These are phyloP conservation scores for Chrysoporthe deuterocubensis DNA, from an alignment of 2,329 filamentous ascomycete genomes.

Conservation along the genomic window DNA sequence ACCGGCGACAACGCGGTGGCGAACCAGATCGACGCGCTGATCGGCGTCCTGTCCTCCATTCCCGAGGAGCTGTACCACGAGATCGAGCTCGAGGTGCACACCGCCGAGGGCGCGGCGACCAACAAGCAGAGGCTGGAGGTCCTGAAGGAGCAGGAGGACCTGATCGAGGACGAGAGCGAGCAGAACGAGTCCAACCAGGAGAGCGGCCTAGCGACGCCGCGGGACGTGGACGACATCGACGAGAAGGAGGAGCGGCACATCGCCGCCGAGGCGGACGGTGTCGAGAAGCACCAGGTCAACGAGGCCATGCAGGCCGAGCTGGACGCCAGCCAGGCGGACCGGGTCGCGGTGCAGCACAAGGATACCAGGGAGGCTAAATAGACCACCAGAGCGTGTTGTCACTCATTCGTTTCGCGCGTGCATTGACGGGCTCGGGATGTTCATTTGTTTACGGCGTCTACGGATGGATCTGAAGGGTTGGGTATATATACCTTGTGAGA, in stretches of 20 bases:
- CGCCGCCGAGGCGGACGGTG: conserved; percentile 45
- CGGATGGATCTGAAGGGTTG: not conserved
- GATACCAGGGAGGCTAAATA: conserved; percentile 46
- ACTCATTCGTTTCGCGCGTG: conserved; percentile 2
- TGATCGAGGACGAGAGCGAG: conserved; percentile 96
- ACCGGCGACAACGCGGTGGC: conserved; percentile 77
- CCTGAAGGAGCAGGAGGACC: conserved; percentile 95
- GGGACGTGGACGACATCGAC: conserved; percentile 91
- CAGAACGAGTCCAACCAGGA: conserved; percentile 83
- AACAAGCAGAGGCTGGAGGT: conserved; percentile 99
- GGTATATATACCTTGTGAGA: conserved; percentile 13
- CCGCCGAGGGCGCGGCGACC: conserved; percentile 92
- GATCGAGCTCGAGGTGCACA: conserved; percentile 97
- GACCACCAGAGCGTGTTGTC: not conserved
- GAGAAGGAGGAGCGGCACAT: conserved; percentile 80
- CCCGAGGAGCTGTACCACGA: conserved; percentile 99
- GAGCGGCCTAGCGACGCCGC: conserved; percentile 73
- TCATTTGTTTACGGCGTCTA: conserved; percentile 16
- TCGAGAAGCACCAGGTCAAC: conserved; percentile 52
- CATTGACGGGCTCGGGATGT: not conserved
- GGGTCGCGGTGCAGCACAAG: conserved; percentile 32
- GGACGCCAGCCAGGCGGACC: conserved; percentile 51
- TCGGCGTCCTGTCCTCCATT: conserved; percentile 89
- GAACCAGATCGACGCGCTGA: conserved; percentile 89
- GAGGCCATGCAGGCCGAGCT: conserved; percentile 62